These are phyloP conservation scores for Diplodia corticola DNA, from an alignment of 2,329 filamentous ascomycete genomes.

Conservation along the genomic window DNA sequence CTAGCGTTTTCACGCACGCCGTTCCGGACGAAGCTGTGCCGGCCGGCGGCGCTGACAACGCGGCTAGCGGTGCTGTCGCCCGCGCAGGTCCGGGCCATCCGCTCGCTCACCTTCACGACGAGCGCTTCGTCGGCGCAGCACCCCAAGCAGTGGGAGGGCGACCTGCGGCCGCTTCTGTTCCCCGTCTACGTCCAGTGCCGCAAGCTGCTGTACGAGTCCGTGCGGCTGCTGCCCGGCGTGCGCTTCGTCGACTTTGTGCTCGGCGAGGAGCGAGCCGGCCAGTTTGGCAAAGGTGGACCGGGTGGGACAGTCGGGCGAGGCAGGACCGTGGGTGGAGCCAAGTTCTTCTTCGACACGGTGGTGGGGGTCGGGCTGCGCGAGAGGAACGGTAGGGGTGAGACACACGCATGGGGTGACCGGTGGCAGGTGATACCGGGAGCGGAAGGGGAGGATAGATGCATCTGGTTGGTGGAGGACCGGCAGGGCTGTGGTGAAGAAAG, in stretches of 20 bases:
- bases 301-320: background rate
- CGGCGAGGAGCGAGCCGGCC: constrained; percentile 13
- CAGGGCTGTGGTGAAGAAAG: constrained; percentile 2
- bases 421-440: constrained; percentile 16
- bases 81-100: constrained; percentile 9
- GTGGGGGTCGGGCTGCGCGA: constrained; percentile 17
- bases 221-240: constrained; percentile 22
- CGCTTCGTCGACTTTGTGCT: constrained; percentile 17
- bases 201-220: constrained; percentile 22
- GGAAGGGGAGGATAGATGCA: constrained; percentile 14
- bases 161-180: constrained; percentile 21
- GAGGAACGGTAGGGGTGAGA: constrained; percentile 12
- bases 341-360: constrained; percentile 22
- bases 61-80: constrained; percentile 19
- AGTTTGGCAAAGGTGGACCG: constrained; percentile 7
- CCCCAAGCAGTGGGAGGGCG: constrained; percentile 17
- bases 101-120: constrained; percentile 13
- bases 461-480: constrained; percentile 16
- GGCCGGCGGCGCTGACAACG: constrained; percentile 14
- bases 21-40: constrained; percentile 20
- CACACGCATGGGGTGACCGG: constrained; percentile 18
- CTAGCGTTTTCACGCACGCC: constrained; percentile 23
- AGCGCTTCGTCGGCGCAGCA: background rate
- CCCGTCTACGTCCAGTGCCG: constrained; percentile 23
- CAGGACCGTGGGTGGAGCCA: constrained; percentile 17